Evolutionary conservation across 345 rosid genomes (phyloP).

Genomic region (Melastoma malabathricum): DNA sequence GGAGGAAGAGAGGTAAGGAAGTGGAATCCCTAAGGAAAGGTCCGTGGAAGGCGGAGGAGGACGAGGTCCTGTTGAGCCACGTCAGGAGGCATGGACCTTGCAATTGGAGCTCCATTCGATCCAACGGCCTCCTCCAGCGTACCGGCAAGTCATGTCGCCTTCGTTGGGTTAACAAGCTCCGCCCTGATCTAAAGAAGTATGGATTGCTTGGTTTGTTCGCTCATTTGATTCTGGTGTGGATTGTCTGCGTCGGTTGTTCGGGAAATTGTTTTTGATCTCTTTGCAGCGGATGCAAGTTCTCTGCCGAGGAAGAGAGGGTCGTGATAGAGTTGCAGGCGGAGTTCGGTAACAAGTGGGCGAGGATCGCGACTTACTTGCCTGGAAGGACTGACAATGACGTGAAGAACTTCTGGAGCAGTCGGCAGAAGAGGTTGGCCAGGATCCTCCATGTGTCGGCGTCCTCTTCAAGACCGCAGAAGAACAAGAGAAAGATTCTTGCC

Average conservation of each 20-base stretch:
- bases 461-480: constrained; percentile 6
- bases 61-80: constrained; percentile 56
- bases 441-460: constrained; percentile 25
- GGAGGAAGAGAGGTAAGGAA: constrained; percentile 1
- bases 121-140: constrained; percentile 84
- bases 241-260: neutral
- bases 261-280: neutral
- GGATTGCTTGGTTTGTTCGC: no score
- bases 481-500: constrained; percentile 5
- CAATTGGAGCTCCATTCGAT: constrained; percentile 99
- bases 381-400: constrained; percentile 95
- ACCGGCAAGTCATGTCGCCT: constrained; percentile 96
- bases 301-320: constrained; percentile 72
- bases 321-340: constrained; percentile 82
- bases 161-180: constrained; percentile 95
- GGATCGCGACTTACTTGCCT: constrained; percentile 66
- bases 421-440: constrained; percentile 77
- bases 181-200: constrained; percentile 83
- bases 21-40: constrained; percentile 48
- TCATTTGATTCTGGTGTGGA: no score
- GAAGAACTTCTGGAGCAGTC: constrained; percentile 95
- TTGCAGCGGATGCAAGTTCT: constrained; percentile 79
- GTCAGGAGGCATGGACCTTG: constrained; percentile 70
- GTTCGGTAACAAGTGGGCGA: constrained; percentile 93
- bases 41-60: constrained; percentile 95